A percentile compares a stretch with the other conserved stretches of the same genome.
These are phyloP conservation scores for Serpula lacrymans DNA, from an alignment of 768 basidiomycete species.

Conservation along the genomic window DNA sequence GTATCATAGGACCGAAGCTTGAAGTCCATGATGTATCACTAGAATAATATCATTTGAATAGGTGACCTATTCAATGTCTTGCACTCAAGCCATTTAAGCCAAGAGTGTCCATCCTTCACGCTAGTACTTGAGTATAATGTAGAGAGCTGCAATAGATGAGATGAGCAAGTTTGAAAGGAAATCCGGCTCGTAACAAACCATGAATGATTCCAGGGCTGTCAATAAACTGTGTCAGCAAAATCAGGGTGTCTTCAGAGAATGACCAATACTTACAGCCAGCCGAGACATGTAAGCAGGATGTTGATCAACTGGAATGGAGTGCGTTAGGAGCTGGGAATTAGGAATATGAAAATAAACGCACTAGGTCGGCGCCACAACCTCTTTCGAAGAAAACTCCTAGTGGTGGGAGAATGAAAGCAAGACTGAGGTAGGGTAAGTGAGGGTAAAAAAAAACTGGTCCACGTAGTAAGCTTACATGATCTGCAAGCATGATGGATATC, in stretches of 20 bases:
- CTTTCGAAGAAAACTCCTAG: conserved; percentile 87
- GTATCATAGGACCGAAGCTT: background rate
- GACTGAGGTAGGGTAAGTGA: conserved; percentile 27
- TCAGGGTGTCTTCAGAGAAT: too few relatives aligned
- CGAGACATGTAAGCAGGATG: conserved; percentile 73
- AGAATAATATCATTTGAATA: too few relatives aligned
- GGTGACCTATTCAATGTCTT: conserved; percentile 23
- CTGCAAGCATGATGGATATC: conserved; percentile 23
- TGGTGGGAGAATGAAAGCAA: conserved; percentile 76
- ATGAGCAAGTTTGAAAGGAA: conserved; percentile 11
- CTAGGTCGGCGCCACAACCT: conserved; percentile 76
- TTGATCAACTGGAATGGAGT: conserved; percentile 54
- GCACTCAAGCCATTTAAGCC: background rate
- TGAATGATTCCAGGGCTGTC: conserved; percentile 76
- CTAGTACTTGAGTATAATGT: conserved; percentile 79
- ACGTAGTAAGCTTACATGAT: conserved; percentile 36
- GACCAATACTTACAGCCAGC: conserved; percentile 69
- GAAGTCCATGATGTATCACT: conserved; percentile 12
- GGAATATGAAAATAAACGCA: conserved; percentile 33
- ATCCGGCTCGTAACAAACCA: conserved; percentile 28
- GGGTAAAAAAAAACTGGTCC: conserved; percentile 2
- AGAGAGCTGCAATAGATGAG: conserved; percentile 50
- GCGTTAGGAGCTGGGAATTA: conserved; percentile 3
- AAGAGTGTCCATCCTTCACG: background rate
- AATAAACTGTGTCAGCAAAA: conserved; percentile 10